These are phyloP conservation scores for Bothia castanella DNA, from an alignment of 1,284 basidiomycete species.

Conservation along the genomic window DNA sequence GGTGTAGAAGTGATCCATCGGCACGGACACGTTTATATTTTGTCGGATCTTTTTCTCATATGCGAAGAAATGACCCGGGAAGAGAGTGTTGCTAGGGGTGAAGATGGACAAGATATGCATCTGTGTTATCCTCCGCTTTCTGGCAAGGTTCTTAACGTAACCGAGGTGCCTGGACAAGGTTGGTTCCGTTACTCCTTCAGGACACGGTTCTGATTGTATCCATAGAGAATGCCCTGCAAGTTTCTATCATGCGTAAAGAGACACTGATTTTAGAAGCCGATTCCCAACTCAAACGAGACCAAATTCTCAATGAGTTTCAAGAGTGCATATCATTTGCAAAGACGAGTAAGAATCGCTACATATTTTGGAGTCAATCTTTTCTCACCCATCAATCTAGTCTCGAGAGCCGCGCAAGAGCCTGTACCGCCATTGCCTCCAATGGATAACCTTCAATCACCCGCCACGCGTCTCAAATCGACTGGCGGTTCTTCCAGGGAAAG, in stretches of 20 bases:
- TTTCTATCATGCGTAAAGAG: constrained; percentile 90
- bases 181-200: constrained; percentile 22
- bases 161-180: constrained; percentile 59
- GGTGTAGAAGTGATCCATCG: constrained; percentile 70
- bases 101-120: constrained; percentile 81
- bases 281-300: constrained; percentile 61
- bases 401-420: constrained; percentile 55
- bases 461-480: not conserved
- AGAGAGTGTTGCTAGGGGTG: constrained; percentile 50
- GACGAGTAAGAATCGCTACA: constrained; percentile 48
- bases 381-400: constrained; percentile 39
- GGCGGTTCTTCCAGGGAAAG: constrained; percentile 11
- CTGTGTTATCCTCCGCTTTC: constrained; percentile 93
- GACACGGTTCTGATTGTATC: constrained; percentile 14
- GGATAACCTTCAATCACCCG: constrained; percentile 12
- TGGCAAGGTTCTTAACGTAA: constrained; percentile 85
- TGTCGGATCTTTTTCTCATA: constrained; percentile 90
- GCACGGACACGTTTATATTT: constrained; percentile 82
- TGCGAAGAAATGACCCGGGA: constrained; percentile 77
- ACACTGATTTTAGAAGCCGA: constrained; percentile 66
- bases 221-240: constrained; percentile 67
- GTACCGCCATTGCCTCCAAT: constrained; percentile 57
- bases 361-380: not conserved
- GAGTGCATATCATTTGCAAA: constrained; percentile 84
- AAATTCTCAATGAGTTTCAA: constrained; percentile 69